Conservation (phyloP, 495 filamentous ascomycete genomes). For the Usnea hakonensis region DNA sequence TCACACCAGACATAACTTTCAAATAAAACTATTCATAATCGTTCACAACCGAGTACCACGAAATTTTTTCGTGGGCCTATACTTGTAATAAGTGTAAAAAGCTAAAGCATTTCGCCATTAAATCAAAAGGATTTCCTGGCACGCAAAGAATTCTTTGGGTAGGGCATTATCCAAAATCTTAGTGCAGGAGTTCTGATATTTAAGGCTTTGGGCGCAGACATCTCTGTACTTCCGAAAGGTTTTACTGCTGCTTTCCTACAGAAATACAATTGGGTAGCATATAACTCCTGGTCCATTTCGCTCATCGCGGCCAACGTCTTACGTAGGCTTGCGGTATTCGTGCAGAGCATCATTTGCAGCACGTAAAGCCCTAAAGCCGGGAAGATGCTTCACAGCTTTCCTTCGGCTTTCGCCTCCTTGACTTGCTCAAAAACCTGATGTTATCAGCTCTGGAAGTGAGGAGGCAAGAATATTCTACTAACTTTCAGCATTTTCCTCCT, state of each 20-base stretch:
- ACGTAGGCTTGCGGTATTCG: background rate
- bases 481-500: constrained; percentile 98
- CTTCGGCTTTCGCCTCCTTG: constrained; percentile 64
- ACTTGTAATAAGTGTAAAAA: too few species aligned
- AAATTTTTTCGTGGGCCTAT: too few species aligned
- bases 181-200: too few species aligned
- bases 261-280: background rate
- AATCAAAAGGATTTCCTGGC: too few species aligned
- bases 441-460: constrained; percentile 20
- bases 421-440: constrained; percentile 86
- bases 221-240: background rate
- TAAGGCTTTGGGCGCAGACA: too few species aligned
- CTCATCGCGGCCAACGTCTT: background rate
- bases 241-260: background rate
- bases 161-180: too few species aligned
- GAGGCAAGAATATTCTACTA: constrained; percentile 22
- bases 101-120: too few species aligned
- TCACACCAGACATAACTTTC: too few species aligned
- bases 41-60: too few species aligned
- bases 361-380: background rate
- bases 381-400: constrained; percentile 42
- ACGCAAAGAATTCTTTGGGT: too few species aligned
- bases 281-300: background rate
- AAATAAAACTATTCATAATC: too few species aligned
- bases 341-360: background rate